A percentile compares a stretch with the other conserved stretches of the same genome.
Evolutionary conservation across 345 rosid genomes (phyloP).

Genomic region (Eucalyptus viminalis): DNA sequence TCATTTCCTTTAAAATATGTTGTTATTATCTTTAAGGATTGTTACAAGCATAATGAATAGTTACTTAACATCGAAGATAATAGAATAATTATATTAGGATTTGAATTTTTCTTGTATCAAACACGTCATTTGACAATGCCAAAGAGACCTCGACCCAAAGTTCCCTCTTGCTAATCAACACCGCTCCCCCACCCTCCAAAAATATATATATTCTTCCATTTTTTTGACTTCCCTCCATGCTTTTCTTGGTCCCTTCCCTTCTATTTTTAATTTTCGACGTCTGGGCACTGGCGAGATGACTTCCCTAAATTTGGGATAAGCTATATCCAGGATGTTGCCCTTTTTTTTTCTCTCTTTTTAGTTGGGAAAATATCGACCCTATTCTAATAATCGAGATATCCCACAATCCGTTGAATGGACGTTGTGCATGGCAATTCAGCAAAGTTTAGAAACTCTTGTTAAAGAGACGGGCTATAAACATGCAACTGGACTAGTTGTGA

Average conservation of each 20-base stretch:
- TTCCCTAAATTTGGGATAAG: too few species aligned
- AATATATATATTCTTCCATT: not conserved
- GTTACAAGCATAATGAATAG: rapidly evolving
- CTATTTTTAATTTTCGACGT: not conserved
- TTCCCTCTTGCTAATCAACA: not conserved
- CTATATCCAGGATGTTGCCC: too few species aligned
- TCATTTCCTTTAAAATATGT: not conserved
- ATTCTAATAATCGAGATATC: too few species aligned
- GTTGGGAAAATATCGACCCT: not conserved
- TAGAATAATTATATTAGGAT: not conserved
- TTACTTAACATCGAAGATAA: not conserved
- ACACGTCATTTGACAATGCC: not conserved
- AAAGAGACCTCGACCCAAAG: not conserved
- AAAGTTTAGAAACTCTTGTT: not conserved
- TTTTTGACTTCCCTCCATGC: not conserved
- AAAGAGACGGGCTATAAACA: not conserved
- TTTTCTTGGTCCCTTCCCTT: not conserved
- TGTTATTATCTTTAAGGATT: not conserved
- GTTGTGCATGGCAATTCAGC: not conserved
- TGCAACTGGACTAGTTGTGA: not conserved
- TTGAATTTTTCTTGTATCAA: not conserved
- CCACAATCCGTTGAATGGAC: rapidly evolving
- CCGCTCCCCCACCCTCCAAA: not conserved
- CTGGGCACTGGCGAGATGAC: too few species aligned
- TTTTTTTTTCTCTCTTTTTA: too few species aligned